A percentile compares a stretch with the other conserved stretches of the same genome.
These are phyloP conservation scores for Knoxia roxburghii DNA, from an alignment of 257 asterid species.

Conservation along the genomic window DNA sequence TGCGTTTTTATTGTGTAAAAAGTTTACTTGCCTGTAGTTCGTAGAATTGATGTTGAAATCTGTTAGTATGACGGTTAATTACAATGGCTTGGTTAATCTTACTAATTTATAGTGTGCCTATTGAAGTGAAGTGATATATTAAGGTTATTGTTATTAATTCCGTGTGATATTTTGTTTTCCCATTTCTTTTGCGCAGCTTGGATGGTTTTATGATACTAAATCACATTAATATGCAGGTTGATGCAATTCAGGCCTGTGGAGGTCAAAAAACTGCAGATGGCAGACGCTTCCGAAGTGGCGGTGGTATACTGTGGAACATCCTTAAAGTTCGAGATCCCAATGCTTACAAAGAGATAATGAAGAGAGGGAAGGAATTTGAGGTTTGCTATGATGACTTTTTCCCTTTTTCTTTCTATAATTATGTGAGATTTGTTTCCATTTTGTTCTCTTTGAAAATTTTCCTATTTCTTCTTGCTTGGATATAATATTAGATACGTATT, in stretches of 20 bases:
- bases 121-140: background rate
- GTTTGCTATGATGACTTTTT: conserved; percentile 36
- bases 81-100: background rate
- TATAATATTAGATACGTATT: background rate
- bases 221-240: conserved; percentile 51
- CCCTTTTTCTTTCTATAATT: background rate
- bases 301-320: conserved; percentile 89
- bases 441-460: background rate
- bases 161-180: background rate
- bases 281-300: conserved; percentile 61
- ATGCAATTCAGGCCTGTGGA: conserved; percentile 91
- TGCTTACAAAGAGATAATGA: conserved; percentile 92
- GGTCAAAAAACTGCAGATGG: conserved; percentile 88
- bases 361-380: conserved; percentile 85
- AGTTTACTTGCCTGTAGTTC: background rate
- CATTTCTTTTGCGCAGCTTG: background rate
- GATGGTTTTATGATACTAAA: background rate
- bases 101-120: background rate
- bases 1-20: background rate
- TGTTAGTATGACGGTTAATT: background rate
- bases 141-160: background rate
- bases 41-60: background rate
- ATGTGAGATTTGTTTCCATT: background rate
- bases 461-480: background rate
- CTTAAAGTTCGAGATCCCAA: conserved; percentile 81